These are phyloP conservation scores for Calocybe cyanea DNA, from an alignment of 768 basidiomycete species.

Conservation along the genomic window DNA sequence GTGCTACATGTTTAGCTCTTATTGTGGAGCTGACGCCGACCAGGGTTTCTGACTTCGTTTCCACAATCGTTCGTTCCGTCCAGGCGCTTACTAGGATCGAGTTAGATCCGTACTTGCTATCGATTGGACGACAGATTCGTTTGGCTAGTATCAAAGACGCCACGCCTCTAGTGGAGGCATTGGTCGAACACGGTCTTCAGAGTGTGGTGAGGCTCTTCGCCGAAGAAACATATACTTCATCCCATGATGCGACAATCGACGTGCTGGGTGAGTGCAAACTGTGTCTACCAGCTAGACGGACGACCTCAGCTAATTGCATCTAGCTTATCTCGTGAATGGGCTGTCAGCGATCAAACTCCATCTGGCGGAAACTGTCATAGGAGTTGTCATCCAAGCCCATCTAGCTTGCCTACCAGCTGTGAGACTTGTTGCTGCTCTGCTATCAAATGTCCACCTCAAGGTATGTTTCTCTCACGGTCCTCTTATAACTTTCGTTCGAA, in stretches of 20 bases:
- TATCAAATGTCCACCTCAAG: conserved; percentile 53
- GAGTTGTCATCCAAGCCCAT: conserved; percentile 57
- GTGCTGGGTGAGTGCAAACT: conserved; percentile 33
- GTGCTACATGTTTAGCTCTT: conserved; percentile 24
- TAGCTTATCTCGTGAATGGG: conserved; percentile 27
- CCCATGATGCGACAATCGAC: conserved; percentile 21
- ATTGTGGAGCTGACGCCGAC: conserved; percentile 24
- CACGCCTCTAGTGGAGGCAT: conserved; percentile 18
- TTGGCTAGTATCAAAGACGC: conserved; percentile 17
- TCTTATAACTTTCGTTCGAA: conserved; percentile 2
- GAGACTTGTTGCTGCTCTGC: conserved; percentile 37
- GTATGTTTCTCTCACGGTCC: conserved; percentile 28
- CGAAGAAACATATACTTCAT: conserved; percentile 20
- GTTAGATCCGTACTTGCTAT: conserved; percentile 26
- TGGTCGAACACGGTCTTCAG: conserved; percentile 47
- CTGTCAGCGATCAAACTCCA: conserved; percentile 44
- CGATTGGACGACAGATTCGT: conserved; percentile 27
- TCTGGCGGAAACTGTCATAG: conserved; percentile 68
- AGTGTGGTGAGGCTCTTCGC: conserved; percentile 50
- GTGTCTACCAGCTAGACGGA: neutral
- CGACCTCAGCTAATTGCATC: conserved; percentile 2
- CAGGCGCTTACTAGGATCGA: conserved; percentile 20
- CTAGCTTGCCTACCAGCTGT: conserved; percentile 41
- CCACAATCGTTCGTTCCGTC: conserved; percentile 23
- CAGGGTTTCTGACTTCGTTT: conserved; percentile 17